A percentile compares a stretch with the other conserved stretches of the same genome.
phyloP scores from a whole-genome alignment of 371 early-diverging fungal genomes.

The Rhizopus stolonifer region DNA sequence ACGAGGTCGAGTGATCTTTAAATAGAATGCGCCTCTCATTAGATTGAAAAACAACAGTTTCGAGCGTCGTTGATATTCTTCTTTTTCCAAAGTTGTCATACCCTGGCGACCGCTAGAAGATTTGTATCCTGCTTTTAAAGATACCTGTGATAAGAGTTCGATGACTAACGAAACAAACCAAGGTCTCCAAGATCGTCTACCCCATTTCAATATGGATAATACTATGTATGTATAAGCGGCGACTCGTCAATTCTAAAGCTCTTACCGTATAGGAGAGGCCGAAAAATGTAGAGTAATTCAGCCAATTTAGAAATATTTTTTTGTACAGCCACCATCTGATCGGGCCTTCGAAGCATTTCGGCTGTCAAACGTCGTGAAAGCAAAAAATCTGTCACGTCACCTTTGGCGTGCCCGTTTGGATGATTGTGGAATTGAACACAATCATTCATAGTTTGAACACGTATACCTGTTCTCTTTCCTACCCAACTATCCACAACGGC shows the following conservation, averaged over 20 bases:
- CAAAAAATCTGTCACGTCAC: constrained; percentile 65
- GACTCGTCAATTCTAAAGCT: background rate
- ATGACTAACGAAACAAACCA: constrained; percentile 79
- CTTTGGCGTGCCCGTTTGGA: constrained; percentile 15
- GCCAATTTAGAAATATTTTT: constrained; percentile 59
- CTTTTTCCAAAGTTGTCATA: constrained; percentile 69
- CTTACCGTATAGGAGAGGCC: constrained; percentile 82
- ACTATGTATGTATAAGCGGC: constrained; percentile 46
- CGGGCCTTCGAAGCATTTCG: constrained; percentile 61
- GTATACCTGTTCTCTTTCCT: constrained; percentile 42
- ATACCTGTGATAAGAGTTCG: constrained; percentile 61
- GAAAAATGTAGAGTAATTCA: constrained; percentile 79
- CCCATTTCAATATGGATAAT: constrained; percentile 72
- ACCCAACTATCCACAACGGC: constrained; percentile 29
- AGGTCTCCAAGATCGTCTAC: constrained; percentile 79
- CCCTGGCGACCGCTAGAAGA: constrained; percentile 31
- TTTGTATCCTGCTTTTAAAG: constrained; percentile 36
- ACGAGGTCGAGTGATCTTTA: constrained; percentile 63
- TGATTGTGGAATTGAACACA: background rate
- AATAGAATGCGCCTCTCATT: constrained; percentile 84
- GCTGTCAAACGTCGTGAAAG: constrained; percentile 63
- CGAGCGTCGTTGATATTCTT: constrained; percentile 72
- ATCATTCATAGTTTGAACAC: constrained; percentile 10
- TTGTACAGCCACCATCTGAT: constrained; percentile 68
- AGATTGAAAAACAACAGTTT: constrained; percentile 77